Percentiles rank a stretch among this genome's conserved stretches.
These are phyloP conservation scores for Lentinula detonsa DNA, from an alignment of 768 basidiomycete species.

Conservation along the genomic window DNA sequence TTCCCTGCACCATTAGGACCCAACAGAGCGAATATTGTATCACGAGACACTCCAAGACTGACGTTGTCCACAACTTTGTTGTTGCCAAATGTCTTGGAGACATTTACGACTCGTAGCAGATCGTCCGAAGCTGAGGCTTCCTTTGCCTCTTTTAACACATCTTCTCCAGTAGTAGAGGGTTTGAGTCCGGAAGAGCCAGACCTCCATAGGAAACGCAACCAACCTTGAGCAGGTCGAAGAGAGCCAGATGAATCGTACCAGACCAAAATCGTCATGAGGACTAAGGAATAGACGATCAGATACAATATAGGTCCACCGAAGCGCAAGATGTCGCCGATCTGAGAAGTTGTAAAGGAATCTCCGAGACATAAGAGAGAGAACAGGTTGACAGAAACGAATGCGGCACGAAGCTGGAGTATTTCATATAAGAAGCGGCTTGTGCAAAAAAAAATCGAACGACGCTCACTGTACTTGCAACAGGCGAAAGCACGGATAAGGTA, in stretches of 20 bases:
- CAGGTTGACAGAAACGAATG: constrained; percentile 71
- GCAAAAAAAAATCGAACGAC: not conserved
- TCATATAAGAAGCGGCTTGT: not conserved
- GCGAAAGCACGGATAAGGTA: constrained; percentile 59
- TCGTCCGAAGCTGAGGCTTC: constrained; percentile 44
- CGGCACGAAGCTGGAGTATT: constrained; percentile 49
- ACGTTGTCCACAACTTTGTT: constrained; percentile 69
- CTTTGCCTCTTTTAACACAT: constrained; percentile 51
- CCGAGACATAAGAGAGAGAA: constrained; percentile 72
- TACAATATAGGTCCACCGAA: constrained; percentile 77
- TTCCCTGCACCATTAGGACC: constrained; percentile 85
- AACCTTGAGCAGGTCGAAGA: constrained; percentile 19
- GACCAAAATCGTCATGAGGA: constrained; percentile 59
- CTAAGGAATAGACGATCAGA: constrained; percentile 52
- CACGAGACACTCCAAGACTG: constrained; percentile 55
- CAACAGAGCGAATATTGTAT: constrained; percentile 66
- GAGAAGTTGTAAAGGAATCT: constrained; percentile 35
- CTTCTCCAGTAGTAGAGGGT: constrained; percentile 26
- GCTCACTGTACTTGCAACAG: constrained; percentile 65
- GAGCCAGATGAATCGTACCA: constrained; percentile 66
- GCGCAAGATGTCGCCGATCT: constrained; percentile 47
- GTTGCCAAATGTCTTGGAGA: constrained; percentile 54
- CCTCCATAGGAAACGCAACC: not conserved
- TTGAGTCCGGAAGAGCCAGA: constrained; percentile 9
- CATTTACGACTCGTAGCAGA: constrained; percentile 52